Conservation (phyloP, 805 yeast species). For the Crinitomyces ghanaensis region DNA sequence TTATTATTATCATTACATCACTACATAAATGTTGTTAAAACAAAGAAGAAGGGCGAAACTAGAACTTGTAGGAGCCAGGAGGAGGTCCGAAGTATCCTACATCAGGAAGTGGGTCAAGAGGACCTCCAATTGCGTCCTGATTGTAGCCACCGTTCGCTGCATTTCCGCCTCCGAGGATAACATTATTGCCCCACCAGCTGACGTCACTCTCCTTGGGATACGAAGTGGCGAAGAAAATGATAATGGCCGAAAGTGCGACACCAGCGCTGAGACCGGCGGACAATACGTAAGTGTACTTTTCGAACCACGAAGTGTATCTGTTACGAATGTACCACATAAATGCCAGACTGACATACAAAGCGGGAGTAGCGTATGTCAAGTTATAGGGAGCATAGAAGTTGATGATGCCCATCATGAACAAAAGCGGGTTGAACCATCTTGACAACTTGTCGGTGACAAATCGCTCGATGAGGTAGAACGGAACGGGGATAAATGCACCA, state of each 20-base stretch:
- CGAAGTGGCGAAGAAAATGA: constrained; percentile 43
- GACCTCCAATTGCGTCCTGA: constrained; percentile 10
- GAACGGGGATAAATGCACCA: constrained; percentile 29
- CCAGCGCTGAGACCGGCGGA: constrained; percentile 50
- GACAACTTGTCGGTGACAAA: not conserved
- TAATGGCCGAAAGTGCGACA: constrained; percentile 47
- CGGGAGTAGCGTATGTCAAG: constrained; percentile 31
- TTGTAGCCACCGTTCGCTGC: constrained; percentile 4
- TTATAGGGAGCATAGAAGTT: constrained; percentile 28
- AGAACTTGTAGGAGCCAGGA: constrained; percentile 16
- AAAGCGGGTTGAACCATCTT: constrained; percentile 8
- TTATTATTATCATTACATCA: too few species aligned
- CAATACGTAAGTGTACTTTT: constrained; percentile 38
- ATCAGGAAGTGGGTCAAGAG: constrained; percentile 14
- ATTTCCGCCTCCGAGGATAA: constrained; percentile 6
- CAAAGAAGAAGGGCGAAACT: too few species aligned
- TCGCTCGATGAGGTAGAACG: constrained; percentile 2
- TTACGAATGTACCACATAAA: constrained; percentile 39
- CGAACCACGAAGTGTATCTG: constrained; percentile 45
- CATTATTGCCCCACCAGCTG: constrained; percentile 53
- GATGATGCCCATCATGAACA: constrained; percentile 22
- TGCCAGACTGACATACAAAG: constrained; percentile 29
- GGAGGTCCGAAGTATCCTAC: constrained; percentile 24
- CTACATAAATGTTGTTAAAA: too few species aligned
- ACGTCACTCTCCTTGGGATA: constrained; percentile 27